phyloP scores from a whole-genome alignment of 1,139 yeast genomes.

The Pichia sp. region DNA sequence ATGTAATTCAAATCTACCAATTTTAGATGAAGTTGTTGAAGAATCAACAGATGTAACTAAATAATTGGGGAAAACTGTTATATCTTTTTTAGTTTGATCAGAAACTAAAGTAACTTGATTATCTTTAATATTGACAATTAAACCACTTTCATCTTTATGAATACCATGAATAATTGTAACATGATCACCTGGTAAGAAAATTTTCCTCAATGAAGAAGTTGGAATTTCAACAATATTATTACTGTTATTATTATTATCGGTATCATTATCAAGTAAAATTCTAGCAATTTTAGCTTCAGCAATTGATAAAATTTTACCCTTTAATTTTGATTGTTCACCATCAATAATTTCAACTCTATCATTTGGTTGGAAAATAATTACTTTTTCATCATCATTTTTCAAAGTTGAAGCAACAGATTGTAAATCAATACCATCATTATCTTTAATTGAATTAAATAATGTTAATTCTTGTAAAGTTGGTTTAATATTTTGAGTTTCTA shows the following conservation, averaged over 20 bases:
- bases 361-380: slow-evolving; percentile 77
- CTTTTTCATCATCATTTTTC: slow-evolving; percentile 51
- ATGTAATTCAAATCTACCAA: slow-evolving; percentile 76
- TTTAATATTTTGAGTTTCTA: slow-evolving; percentile 76
- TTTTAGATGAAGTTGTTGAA: slow-evolving; percentile 49
- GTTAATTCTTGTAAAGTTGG: slow-evolving; percentile 89
- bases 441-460: slow-evolving; percentile 59
- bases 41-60: slow-evolving; percentile 69
- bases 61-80: slow-evolving; percentile 87
- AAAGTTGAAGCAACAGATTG: slow-evolving; percentile 79
- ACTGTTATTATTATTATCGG: slow-evolving; percentile 36
- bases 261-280: slow-evolving; percentile 44
- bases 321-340: slow-evolving; percentile 90
- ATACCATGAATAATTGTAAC: slow-evolving; percentile 90
- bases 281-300: slow-evolving; percentile 59
- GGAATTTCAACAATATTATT: slow-evolving; percentile 59
- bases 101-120: slow-evolving; percentile 86
- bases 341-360: slow-evolving; percentile 85
- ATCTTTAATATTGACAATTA: slow-evolving; percentile 74
- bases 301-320: slow-evolving; percentile 70
- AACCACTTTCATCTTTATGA: slow-evolving; percentile 89
- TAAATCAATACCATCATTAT: slow-evolving; percentile 70
- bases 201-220: slow-evolving; percentile 70
- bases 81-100: slow-evolving; percentile 81
- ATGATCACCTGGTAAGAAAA: slow-evolving; percentile 88